Conservation (phyloP, 2,329 filamentous ascomycete genomes). For the Cryphonectria carpinicola region DNA sequence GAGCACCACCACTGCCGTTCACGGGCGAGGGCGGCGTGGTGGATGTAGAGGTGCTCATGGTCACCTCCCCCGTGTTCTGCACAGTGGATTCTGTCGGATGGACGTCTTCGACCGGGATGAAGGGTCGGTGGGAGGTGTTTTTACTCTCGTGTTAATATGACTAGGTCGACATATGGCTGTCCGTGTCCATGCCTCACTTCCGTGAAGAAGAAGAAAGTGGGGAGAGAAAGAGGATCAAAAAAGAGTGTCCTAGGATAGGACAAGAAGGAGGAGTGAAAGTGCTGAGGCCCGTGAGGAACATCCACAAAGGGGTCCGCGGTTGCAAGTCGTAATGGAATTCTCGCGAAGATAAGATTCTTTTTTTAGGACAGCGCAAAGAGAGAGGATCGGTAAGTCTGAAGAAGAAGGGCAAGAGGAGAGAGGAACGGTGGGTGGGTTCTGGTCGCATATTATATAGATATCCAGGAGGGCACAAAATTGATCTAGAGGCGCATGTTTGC, state of each 20-base stretch:
- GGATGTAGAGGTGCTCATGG: not conserved
- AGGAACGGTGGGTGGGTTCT: not conserved
- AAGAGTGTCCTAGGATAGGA: not conserved
- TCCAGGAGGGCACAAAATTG: not conserved
- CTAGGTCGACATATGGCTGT: not conserved
- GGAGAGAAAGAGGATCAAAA: not conserved
- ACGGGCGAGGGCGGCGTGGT: not conserved
- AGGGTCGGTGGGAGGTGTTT: not conserved
- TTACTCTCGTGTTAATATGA: not conserved
- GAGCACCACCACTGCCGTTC: no score
- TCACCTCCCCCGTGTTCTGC: not conserved
- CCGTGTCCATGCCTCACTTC: no score
- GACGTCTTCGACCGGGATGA: no score
- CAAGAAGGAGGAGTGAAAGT: not conserved
- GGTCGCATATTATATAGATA: not conserved
- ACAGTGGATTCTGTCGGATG: no score
- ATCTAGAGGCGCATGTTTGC: not conserved
- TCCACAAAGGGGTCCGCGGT: no score
- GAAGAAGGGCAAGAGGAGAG: not conserved
- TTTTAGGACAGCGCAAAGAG: not conserved
- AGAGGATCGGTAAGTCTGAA: not conserved
- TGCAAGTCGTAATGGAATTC: no score
- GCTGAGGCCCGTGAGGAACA: no score
- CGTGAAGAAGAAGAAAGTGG: not conserved
- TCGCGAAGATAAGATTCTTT: no score